Evolutionary conservation across 192 early-diverging fungal species (phyloP).

Genomic region (Backusella australiensis): DNA sequence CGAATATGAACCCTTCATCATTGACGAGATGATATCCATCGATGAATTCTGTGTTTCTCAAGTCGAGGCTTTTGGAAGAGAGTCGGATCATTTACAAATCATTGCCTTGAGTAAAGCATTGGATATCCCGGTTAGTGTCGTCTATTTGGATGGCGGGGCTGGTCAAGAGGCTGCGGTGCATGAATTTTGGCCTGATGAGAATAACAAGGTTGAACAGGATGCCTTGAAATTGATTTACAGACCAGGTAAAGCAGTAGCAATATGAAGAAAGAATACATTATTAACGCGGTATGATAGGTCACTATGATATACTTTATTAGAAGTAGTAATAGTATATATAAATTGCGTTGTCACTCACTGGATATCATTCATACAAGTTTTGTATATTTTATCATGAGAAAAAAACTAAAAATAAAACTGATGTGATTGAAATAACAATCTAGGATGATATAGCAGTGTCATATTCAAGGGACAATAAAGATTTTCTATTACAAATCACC

Average conservation of each 20-base stretch:
- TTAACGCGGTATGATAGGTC: background rate
- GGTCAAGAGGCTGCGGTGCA: constrained; percentile 65
- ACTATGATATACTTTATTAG: background rate
- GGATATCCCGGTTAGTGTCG: constrained; percentile 61
- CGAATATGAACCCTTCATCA: constrained; percentile 58
- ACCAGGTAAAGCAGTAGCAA: constrained; percentile 36
- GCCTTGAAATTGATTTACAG: constrained; percentile 50
- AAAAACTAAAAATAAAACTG: too few species aligned
- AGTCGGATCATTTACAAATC: constrained; percentile 80
- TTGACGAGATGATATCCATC: constrained; percentile 50
- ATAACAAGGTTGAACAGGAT: constrained; percentile 18
- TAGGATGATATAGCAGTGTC: too few species aligned
- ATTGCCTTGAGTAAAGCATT: constrained; percentile 70
- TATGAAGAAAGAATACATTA: background rate
- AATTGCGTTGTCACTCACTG: too few species aligned
- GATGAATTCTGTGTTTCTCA: constrained; percentile 53
- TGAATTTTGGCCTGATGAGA: constrained; percentile 66
- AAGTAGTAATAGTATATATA: too few species aligned
- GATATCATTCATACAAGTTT: too few species aligned
- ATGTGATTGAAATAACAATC: too few species aligned
- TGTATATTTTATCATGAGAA: too few species aligned
- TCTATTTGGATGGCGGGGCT: constrained; percentile 63
- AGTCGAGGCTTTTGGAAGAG: constrained; percentile 62
- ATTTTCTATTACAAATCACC: too few species aligned
- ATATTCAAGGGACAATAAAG: too few species aligned